Conservation (phyloP, 805 yeast species). For the Sugiyamaella americana region DNA sequence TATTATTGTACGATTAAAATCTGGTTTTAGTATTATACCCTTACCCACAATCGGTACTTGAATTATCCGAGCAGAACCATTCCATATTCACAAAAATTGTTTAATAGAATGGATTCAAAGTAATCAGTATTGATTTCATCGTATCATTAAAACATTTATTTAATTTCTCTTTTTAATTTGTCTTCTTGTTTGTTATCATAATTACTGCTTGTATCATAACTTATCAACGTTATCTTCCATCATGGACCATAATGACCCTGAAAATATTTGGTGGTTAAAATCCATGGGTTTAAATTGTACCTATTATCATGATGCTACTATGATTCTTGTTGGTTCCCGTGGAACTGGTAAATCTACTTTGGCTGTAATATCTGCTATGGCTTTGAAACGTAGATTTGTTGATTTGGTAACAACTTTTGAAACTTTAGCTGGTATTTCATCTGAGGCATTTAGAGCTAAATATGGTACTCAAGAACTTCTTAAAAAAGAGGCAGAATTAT, state of each 20-base stretch:
- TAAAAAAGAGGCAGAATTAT: conserved; percentile 7
- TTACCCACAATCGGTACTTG: too few relatives aligned
- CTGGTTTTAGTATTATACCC: too few relatives aligned
- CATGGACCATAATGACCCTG: neutral
- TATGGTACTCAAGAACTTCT: conserved; percentile 7
- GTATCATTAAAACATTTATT: too few relatives aligned
- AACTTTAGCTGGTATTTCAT: conserved; percentile 9
- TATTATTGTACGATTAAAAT: too few relatives aligned
- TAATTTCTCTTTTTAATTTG: too few relatives aligned
- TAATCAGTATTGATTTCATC: too few relatives aligned
- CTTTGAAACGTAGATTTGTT: conserved; percentile 8
- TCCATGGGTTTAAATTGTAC: neutral
- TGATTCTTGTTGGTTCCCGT: conserved; percentile 9
- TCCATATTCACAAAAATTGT: too few relatives aligned
- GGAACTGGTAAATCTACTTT: conserved; percentile 13
- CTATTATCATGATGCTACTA: conserved; percentile 4
- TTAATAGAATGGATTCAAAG: too few relatives aligned
- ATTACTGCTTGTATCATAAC: neutral
- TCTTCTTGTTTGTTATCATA: too few relatives aligned
- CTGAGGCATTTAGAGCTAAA: conserved; percentile 4
- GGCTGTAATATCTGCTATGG: conserved; percentile 14
- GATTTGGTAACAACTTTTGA: conserved; percentile 10
- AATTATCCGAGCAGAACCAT: too few relatives aligned
- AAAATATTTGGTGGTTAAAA: neutral
- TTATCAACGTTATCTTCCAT: too few relatives aligned